Conservation (phyloP, 2,329 filamentous ascomycete species). For the Hymenoscyphus albidus region DNA sequence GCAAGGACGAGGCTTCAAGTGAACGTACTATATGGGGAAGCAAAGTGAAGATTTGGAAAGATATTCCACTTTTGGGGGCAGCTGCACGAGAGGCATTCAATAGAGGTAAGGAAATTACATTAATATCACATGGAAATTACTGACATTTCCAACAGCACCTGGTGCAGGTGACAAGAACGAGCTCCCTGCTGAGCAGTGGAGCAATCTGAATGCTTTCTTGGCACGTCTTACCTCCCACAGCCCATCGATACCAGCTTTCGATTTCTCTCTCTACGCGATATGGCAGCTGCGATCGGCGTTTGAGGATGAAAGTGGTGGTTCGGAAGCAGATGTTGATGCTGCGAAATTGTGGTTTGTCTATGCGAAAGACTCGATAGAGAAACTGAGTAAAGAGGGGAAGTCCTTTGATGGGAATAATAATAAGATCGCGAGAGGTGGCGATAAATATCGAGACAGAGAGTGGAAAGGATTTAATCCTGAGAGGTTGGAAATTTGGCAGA, state of each 20-base stretch:
- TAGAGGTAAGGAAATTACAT: constrained; percentile 24
- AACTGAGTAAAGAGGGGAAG: constrained; percentile 14
- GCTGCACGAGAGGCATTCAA: constrained; percentile 31
- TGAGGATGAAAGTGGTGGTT: constrained; percentile 22
- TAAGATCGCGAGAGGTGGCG: constrained; percentile 18
- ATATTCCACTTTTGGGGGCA: constrained; percentile 33
- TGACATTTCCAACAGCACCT: constrained; percentile 3
- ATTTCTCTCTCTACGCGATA: constrained; percentile 32
- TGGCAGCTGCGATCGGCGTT: constrained; percentile 33
- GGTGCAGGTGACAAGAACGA: constrained; percentile 14
- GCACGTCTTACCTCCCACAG: constrained; percentile 29
- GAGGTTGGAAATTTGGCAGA: constrained; percentile 30
- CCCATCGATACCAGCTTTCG: constrained; percentile 17
- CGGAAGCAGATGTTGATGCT: constrained; percentile 22
- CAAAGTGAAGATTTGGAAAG: constrained; percentile 29
- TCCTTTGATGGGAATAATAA: constrained; percentile 17
- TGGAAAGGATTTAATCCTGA: constrained; percentile 33
- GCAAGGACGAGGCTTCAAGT: constrained; percentile 17
- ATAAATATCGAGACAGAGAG: constrained; percentile 20
- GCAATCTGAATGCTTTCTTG: constrained; percentile 28
- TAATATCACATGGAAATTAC: background rate
- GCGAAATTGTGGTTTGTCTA: constrained; percentile 27
- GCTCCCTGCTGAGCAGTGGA: constrained; percentile 17
- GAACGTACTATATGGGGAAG: constrained; percentile 21
- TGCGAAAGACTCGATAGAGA: constrained; percentile 19